Conservation (phyloP, 176 grass and related monocot genomes). For the Hordeum vulgare region MorexV3_pseudomolecules_assembly NC_058518.1:359806081-359806580, state of each 20-base stretch:
- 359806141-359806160: neutral
- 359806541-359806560: neutral
- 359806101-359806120: neutral
- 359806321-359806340: slow-evolving; percentile 58
- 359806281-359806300: slow-evolving; percentile 22
- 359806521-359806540: neutral
- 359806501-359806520: neutral
- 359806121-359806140: slow-evolving; percentile 9
- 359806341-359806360: slow-evolving; percentile 53
- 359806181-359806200: neutral
- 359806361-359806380: slow-evolving; percentile 14
- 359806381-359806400: neutral
- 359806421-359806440: neutral
- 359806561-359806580: neutral
- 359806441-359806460: neutral
- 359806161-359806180: neutral
- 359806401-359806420: neutral
- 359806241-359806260: neutral
- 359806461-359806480: neutral
- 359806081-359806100: neutral
- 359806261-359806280: neutral
- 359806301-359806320: slow-evolving; percentile 79
- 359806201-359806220: neutral
- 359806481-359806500: neutral
- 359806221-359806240: neutral